Conservation (phyloP, 352 stramenopile genomes). For the Globisporangium radiosum region DNA sequence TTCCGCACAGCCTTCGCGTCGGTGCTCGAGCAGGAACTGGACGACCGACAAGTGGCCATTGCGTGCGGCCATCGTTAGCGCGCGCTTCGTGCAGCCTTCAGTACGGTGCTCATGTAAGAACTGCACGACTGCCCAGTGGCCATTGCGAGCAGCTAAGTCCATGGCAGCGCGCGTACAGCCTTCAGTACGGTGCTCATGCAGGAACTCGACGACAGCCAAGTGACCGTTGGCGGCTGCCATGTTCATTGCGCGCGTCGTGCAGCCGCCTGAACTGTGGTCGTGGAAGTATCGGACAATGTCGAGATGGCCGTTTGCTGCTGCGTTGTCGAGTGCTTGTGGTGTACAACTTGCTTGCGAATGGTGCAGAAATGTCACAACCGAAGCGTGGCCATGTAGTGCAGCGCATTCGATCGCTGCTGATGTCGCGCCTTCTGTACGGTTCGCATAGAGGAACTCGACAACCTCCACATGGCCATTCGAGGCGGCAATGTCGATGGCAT, state of each 20-base stretch:
- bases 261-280: too few species aligned
- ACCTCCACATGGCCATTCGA: slow-evolving; percentile 1
- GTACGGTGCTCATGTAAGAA: slow-evolving; percentile 5
- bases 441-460: slow-evolving; percentile 2
- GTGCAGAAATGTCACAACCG: too few species aligned
- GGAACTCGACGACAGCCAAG: slow-evolving; percentile 5
- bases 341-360: too few species aligned
- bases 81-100: slow-evolving; percentile 10
- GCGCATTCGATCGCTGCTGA: background rate
- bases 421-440: background rate
- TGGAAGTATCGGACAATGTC: too few species aligned
- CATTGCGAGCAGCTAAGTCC: slow-evolving; percentile 2
- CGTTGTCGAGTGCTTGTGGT: too few species aligned
- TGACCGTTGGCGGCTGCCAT: background rate
- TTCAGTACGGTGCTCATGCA: slow-evolving; percentile 6
- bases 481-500: slow-evolving; percentile 1
- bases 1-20: slow-evolving; percentile 8
- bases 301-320: too few species aligned
- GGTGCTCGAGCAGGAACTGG: slow-evolving; percentile 10
- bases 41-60: slow-evolving; percentile 3
- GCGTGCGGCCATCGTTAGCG: slow-evolving; percentile 2
- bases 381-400: too few species aligned
- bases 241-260: background rate
- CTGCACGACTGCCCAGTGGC: slow-evolving; percentile 7
- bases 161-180: slow-evolving; percentile 9